These are phyloP conservation scores for Termitomyces sp. DNA, from an alignment of 768 basidiomycete genomes.

Conservation along the genomic window DNA sequence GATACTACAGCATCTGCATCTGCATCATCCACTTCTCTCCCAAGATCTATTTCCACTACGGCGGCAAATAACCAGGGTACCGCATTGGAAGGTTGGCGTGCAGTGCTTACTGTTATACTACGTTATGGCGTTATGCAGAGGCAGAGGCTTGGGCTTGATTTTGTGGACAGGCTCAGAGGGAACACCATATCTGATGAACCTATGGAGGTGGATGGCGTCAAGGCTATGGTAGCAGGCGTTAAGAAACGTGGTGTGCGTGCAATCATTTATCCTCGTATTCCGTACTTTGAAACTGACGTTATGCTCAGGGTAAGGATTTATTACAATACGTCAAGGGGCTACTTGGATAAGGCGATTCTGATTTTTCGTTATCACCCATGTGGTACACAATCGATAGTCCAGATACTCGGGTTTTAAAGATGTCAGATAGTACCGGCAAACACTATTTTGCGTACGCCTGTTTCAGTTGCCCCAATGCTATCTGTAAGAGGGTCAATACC, in stretches of 20 bases:
- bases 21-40: slow-evolving; percentile 15
- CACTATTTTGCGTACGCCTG: slow-evolving; percentile 31
- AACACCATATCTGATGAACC: slow-evolving; percentile 16
- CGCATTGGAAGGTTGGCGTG: slow-evolving; percentile 74
- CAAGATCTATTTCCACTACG: slow-evolving; percentile 22
- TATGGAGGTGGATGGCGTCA: slow-evolving; percentile 51
- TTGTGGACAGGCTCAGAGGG: slow-evolving; percentile 10
- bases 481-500: slow-evolving; percentile 19
- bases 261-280: neutral
- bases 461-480: slow-evolving; percentile 35
- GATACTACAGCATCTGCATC: slow-evolving; percentile 16
- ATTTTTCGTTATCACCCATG: neutral
- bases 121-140: slow-evolving; percentile 65
- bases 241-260: slow-evolving; percentile 68
- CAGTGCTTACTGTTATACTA: slow-evolving; percentile 64
- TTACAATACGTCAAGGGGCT: slow-evolving; percentile 70
- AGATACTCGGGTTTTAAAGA: neutral
- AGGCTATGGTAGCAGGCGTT: slow-evolving; percentile 74
- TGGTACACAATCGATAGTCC: neutral
- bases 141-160: slow-evolving; percentile 34
- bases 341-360: slow-evolving; percentile 39
- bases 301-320: slow-evolving; percentile 60
- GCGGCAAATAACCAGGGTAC: slow-evolving; percentile 24
- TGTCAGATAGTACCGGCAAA: neutral
- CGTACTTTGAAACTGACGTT: slow-evolving; percentile 6